These are phyloP conservation scores for Eucalyptus grandis DNA, from an alignment of 345 rosid genomes.

Conservation along the genomic window DNA sequence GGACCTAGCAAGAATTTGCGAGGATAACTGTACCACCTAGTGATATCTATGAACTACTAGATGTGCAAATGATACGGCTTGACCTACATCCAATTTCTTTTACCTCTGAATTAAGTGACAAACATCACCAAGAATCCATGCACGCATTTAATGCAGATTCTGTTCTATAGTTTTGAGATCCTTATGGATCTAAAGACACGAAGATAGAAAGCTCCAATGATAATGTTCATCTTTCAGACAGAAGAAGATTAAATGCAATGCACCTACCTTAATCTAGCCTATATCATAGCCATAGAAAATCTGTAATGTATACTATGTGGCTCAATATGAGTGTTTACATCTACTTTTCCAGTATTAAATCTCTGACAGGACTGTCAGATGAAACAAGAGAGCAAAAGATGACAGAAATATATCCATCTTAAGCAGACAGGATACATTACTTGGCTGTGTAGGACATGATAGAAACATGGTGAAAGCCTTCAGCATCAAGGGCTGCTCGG, in stretches of 20 bases:
- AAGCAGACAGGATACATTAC: conserved; percentile 11
- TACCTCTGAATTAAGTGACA: background rate
- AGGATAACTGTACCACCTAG: background rate
- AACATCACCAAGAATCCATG: background rate
- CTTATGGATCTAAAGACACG: background rate
- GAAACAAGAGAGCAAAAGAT: background rate
- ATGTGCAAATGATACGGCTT: background rate
- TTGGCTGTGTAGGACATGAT: conserved; percentile 98
- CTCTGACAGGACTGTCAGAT: background rate
- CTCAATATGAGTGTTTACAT: background rate
- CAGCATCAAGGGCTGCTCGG: conserved; percentile 83
- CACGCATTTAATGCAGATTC: background rate
- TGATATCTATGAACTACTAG: background rate
- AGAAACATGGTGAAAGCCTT: conserved; percentile 86
- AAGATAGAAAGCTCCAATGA: background rate
- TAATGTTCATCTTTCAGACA: background rate
- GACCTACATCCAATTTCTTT: background rate
- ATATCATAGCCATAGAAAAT: background rate
- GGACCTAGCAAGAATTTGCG: background rate
- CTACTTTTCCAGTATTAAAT: background rate
- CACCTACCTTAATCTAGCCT: background rate
- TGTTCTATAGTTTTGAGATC: background rate
- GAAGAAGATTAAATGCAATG: background rate
- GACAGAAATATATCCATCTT: background rate
- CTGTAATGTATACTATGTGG: background rate